Conservation (phyloP, 495 filamentous ascomycete genomes). For the Trichoderma asperelloides region DNA sequence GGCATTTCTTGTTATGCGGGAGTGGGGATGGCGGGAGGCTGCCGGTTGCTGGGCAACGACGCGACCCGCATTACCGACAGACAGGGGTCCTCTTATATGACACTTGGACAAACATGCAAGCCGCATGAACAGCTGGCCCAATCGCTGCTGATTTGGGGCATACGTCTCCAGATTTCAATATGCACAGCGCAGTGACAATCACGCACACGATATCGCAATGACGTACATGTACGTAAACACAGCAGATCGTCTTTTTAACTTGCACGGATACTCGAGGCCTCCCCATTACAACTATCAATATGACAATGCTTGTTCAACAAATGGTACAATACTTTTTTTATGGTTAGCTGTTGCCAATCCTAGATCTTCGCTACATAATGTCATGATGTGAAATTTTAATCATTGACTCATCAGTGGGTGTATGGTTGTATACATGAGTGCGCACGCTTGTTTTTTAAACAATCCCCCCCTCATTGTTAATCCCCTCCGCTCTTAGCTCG, state of each 20-base stretch:
- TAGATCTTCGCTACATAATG: background rate
- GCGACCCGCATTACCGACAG: background rate
- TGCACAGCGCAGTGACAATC: background rate
- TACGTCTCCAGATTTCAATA: background rate
- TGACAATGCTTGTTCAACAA: too few species aligned
- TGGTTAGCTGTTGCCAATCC: background rate
- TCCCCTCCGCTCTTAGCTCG: background rate
- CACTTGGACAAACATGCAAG: too few species aligned
- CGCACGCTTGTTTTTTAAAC: conserved; percentile 4
- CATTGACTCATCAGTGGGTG: conserved; percentile 4
- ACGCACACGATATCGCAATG: background rate
- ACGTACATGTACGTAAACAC: background rate
- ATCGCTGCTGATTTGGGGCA: background rate
- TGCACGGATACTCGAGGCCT: too few species aligned
- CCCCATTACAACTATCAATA: too few species aligned
- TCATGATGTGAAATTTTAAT: background rate
- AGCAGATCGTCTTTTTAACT: too few species aligned
- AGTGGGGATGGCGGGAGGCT: background rate
- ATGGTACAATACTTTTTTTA: background rate
- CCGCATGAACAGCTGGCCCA: background rate
- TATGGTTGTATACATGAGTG: background rate
- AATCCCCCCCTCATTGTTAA: background rate
- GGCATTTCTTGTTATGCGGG: background rate
- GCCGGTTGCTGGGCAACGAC: conserved; percentile 5
- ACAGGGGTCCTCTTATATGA: background rate